These are phyloP conservation scores for Oropetium thomaeum DNA, from an alignment of 176 grass and related monocot genomes.

Conservation along the genomic window DNA sequence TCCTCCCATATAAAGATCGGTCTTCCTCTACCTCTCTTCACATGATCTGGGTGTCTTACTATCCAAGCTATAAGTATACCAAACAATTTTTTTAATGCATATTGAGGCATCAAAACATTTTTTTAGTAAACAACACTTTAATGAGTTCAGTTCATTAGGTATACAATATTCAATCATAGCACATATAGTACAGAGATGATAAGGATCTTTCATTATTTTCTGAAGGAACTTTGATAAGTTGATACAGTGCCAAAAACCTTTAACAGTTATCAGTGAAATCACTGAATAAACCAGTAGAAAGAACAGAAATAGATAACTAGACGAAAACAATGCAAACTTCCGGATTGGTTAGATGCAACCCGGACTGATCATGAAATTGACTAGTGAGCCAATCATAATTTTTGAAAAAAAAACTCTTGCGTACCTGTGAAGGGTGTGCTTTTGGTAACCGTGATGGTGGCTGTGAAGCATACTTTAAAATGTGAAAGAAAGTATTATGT, in stretches of 20 bases:
- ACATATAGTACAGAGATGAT: neutral
- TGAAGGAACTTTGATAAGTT: neutral
- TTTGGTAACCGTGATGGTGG: constrained; percentile 52
- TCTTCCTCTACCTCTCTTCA: too few relatives aligned
- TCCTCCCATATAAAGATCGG: too few relatives aligned
- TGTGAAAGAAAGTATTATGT: constrained; percentile 64
- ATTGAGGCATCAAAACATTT: too few relatives aligned
- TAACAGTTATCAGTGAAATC: neutral
- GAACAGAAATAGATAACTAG: neutral
- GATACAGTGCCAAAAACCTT: too few relatives aligned
- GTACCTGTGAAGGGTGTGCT: constrained; percentile 37
- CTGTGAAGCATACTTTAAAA: constrained; percentile 64
- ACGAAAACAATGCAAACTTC: neutral
- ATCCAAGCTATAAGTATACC: too few relatives aligned
- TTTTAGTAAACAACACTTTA: neutral
- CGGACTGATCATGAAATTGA: too few relatives aligned
- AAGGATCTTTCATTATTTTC: neutral
- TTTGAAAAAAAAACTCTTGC: neutral
- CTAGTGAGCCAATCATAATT: neutral
- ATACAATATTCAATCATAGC: neutral
- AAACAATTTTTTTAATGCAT: too few relatives aligned
- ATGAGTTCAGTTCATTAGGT: too few relatives aligned
- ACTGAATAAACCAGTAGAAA: neutral
- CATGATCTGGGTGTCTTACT: too few relatives aligned
- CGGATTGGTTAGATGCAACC: neutral